phyloP scores from a whole-genome alignment of 805 yeast genomes.

The Schwanniomyces pseudopolymorphus region DNA sequence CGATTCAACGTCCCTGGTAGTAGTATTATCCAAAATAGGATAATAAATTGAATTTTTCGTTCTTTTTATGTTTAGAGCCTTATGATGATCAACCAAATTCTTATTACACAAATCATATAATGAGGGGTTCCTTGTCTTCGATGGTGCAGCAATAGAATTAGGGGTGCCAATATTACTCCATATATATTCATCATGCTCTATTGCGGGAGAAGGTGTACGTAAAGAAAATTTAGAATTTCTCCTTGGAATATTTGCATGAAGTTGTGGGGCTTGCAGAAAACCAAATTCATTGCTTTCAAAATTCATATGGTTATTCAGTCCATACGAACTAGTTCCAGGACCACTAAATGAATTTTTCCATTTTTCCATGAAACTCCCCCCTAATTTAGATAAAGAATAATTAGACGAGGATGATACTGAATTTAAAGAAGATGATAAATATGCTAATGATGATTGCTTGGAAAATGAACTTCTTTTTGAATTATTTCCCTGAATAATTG shows the following conservation, averaged over 20 bases:
- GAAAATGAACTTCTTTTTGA: constrained; percentile 34
- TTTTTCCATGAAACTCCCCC: constrained; percentile 45
- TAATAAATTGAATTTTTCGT: constrained; percentile 22
- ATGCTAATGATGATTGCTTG: constrained; percentile 37
- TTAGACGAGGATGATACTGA: constrained; percentile 38
- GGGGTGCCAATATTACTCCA: constrained; percentile 12
- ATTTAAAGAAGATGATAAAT: constrained; percentile 41
- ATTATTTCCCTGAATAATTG: constrained; percentile 17
- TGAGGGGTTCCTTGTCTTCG: constrained; percentile 35
- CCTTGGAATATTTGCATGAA: constrained; percentile 17
- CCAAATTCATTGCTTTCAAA: constrained; percentile 11
- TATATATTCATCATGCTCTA: constrained; percentile 30
- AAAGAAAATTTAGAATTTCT: constrained; percentile 28
- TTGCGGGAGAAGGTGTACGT: constrained; percentile 36
- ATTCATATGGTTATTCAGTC: background rate
- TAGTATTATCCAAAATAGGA: constrained; percentile 16
- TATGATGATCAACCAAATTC: constrained; percentile 7
- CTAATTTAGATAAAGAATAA: constrained; percentile 39
- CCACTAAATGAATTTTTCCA: constrained; percentile 38
- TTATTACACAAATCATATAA: constrained; percentile 27
- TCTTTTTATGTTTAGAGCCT: constrained; percentile 13
- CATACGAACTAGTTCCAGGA: background rate
- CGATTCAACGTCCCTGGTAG: constrained; percentile 16
- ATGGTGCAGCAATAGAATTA: constrained; percentile 8
- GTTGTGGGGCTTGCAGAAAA: constrained; percentile 11